Conservation (phyloP, 2,329 filamentous ascomycete species). For the Fusarium tricinctum region DNA sequence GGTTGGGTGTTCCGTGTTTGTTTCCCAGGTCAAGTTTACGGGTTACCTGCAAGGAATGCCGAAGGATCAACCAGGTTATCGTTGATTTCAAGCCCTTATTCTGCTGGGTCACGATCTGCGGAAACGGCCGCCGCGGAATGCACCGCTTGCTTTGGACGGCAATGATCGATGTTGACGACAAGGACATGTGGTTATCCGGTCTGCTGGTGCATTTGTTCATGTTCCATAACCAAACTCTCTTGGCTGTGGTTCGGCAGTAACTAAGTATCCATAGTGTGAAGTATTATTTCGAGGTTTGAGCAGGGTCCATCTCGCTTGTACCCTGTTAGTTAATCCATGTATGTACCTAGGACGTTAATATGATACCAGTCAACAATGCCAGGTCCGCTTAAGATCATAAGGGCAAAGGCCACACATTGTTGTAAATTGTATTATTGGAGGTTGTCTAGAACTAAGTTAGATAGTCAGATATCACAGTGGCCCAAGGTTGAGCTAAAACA, state of each 20-base stretch:
- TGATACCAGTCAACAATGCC: slow-evolving; percentile 8
- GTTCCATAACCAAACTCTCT: neutral
- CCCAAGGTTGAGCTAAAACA: no score
- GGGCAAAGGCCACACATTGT: neutral
- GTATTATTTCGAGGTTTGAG: slow-evolving; percentile 25
- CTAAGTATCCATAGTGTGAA: no score
- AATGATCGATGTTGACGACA: slow-evolving; percentile 5
- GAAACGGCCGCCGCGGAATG: slow-evolving; percentile 26
- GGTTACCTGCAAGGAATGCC: neutral
- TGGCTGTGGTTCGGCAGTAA: slow-evolving; percentile 17
- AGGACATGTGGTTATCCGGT: slow-evolving; percentile 1
- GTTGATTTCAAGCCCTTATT: slow-evolving; percentile 2
- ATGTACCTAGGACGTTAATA: slow-evolving; percentile 26
- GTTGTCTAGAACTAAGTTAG: neutral
- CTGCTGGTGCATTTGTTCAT: slow-evolving; percentile 8
- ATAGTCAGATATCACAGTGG: neutral
- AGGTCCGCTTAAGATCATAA: neutral
- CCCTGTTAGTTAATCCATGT: slow-evolving; percentile 40
- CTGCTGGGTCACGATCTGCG: slow-evolving; percentile 14
- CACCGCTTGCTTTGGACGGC: neutral
- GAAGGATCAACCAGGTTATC: neutral
- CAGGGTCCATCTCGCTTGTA: slow-evolving; percentile 42
- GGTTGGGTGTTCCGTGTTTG: neutral
- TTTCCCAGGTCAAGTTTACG: neutral
- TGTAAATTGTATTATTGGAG: neutral